phyloP scores from a whole-genome alignment of 176 grass and related monocot genomes.

The Ensete glaucum region DNA sequence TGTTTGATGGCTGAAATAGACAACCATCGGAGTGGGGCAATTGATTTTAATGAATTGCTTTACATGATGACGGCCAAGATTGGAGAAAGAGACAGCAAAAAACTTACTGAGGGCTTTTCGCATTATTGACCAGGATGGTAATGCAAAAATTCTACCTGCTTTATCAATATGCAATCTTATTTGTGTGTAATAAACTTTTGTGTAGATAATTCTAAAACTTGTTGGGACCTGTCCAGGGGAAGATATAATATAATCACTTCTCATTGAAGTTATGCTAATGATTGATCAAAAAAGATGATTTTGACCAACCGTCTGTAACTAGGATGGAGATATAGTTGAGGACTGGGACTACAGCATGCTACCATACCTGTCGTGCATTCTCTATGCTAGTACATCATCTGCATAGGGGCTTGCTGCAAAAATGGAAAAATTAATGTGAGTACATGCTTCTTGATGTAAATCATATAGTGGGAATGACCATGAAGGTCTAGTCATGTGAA shows the following conservation, averaged over 20 bases:
- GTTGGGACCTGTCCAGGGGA: conserved; percentile 33
- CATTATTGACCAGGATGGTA: conserved; percentile 63
- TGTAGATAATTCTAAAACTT: neutral
- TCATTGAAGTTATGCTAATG: too few relatives aligned
- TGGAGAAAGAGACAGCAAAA: conserved; percentile 56
- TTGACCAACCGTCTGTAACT: too few relatives aligned
- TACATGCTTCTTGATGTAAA: too few relatives aligned
- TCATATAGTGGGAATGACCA: too few relatives aligned
- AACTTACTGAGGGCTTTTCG: conserved; percentile 57
- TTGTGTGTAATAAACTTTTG: neutral
- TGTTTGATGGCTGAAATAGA: conserved; percentile 88
- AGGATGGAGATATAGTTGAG: too few relatives aligned
- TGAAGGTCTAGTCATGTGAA: too few relatives aligned
- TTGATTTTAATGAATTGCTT: conserved; percentile 79
- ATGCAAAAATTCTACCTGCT: conserved; percentile 31
- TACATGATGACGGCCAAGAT: conserved; percentile 86
- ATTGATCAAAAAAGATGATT: too few relatives aligned
- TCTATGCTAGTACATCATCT: too few relatives aligned
- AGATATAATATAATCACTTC: conserved; percentile 28
- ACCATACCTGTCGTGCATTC: too few relatives aligned
- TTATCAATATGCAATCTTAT: neutral
- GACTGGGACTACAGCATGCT: too few relatives aligned
- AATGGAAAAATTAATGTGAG: too few relatives aligned
- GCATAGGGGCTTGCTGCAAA: too few relatives aligned
- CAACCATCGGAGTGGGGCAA: conserved; percentile 63